Base-by-base conservation (phyloP, 169 alveolate genomes). In the Plasmodium sp. region DNA sequence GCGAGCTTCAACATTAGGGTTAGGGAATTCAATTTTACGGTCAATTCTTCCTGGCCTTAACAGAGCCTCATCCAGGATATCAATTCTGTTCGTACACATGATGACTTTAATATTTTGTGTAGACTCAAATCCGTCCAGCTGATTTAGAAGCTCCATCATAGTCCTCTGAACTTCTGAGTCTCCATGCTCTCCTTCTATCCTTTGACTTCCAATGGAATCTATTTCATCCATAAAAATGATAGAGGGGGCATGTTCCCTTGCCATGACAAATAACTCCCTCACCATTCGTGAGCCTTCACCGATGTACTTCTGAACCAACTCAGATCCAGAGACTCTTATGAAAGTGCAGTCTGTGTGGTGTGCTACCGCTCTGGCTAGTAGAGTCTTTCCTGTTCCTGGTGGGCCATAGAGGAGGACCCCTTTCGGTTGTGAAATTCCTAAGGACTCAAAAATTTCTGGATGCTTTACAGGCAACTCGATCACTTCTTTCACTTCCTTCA, bases 241-340 rank as follows among this genome's bases (percentile, higher is more conserved):
- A 94, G 99, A 98, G 6, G 99, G 99, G 81, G 99, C 98, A 96
- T 98, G 98, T 83, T 98, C 96, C 83, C 99, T 97, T 18, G 99
- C 99, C 99, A 99, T 97, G 22, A 98, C 99, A 96, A 99, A 99
- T 51, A 99, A 96, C 96, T 98, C 99, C 77, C 99, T 98, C 33
- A 99, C 99, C 99, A 99, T 98, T 43, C 99, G 97, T 0, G 99
- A 99, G 18, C 99, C 99, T 96, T 99, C 99, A 43, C 99, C 99
- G 83, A 99, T 99, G 95, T 99, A 99, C 95, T 99, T 99, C 95
- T 99, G 99, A 31, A 99, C 99, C 51, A 99, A 96, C 93, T 99
- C 99, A 67, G 99, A 98, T 22, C 99, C 99, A 31, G 99, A 98
- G 67, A 99, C 99, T 82, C 99, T 96, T 22, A 99, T 99, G 98